These are phyloP conservation scores for Akanthomyces lecanii DNA, from an alignment of 2,329 filamentous ascomycete species.

Conservation along the genomic window DNA sequence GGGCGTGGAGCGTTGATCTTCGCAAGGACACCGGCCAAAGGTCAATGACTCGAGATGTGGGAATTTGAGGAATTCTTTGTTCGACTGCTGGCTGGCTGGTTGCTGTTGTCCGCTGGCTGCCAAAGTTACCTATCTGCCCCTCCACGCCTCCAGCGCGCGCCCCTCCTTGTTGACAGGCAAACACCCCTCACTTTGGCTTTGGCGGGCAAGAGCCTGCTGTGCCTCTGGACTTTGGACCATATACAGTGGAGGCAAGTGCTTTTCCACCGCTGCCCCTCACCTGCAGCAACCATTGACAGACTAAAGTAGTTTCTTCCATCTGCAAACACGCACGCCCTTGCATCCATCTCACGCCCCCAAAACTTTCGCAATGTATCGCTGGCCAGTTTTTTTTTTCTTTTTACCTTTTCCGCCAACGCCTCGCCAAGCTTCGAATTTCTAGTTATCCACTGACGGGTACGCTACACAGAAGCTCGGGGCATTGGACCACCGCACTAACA, in stretches of 20 bases:
- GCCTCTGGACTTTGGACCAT: too few relatives aligned
- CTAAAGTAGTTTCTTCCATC: conserved; percentile 6
- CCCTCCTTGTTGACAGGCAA: not conserved
- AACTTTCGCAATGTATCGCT: not conserved
- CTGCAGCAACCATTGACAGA: conserved; percentile 12
- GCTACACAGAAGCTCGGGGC: conserved; percentile 1
- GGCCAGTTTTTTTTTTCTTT: not conserved
- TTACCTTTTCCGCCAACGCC: conserved; percentile 7
- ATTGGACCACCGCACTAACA: not conserved
- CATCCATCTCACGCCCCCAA: conserved; percentile 8
- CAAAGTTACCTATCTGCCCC: not conserved
- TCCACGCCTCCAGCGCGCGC: not conserved
- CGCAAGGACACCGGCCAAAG: not conserved
- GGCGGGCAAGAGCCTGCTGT: too few relatives aligned
- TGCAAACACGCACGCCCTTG: conserved; percentile 8
- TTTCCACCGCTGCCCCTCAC: conserved; percentile 11
- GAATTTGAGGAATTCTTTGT: not conserved
- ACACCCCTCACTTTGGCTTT: not conserved
- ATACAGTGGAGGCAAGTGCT: not conserved
- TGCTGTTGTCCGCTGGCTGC: not conserved
- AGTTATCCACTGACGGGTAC: conserved; percentile 10
- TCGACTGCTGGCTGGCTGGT: not conserved
- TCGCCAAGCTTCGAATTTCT: conserved; percentile 3
- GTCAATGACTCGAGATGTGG: not conserved
- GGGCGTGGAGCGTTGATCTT: not conserved